Base-by-base conservation (phyloP, 176 grass and related monocot species). In the Elaeis guineensis region DNA sequence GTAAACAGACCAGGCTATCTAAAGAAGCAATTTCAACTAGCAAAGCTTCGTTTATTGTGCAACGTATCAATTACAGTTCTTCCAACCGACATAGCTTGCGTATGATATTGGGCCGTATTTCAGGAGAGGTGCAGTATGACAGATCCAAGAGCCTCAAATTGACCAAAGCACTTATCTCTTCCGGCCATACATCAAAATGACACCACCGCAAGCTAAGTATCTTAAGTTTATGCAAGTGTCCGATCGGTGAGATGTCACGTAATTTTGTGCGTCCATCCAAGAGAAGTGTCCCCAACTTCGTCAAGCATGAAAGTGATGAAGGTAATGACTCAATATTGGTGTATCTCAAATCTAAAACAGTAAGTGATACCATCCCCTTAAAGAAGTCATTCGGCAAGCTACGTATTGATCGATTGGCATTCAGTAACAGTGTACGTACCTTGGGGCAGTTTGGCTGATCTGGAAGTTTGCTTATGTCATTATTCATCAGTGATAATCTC, bases 141-240 rank as follows among this genome's bases (percentile, higher is more conserved):
- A 71, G 30, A 15, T 78, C 75, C 58, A 78, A 65, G 14, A 71
- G 75, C 9, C 61, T 71, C 28, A 78, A 22, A n/a, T 71, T 64
- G 16, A 23, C 17, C 48, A 71, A 26, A 19, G 15, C 22, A 20
- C 28, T 21, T 19, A 71, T 64, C 21, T 64, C 21, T n/a, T 71
- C 24, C 14, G 75, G 75, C 26, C 71, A 54, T 11, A 17, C 17
- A 16, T 19, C 26, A 22, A 64, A 64, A 15, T 0, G 1, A 21
- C 12, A 70, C 6, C 30, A 14, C 20, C 29, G 19, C 32, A 69
- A 49, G 17, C 49, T n/a, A 62, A 78, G 57, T 64, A 70, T 51
- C 48, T 16, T 49, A 35, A 78, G 25, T 24, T 23, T 70, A 6
- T 70, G 58, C 19, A 78, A 8, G 17, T 50, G 16, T 2, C 59